Percentiles rank a stretch among this genome's conserved stretches.
These are phyloP conservation scores for Sindora glabra DNA, from an alignment of 306 rosid genomes.

Conservation along the genomic window DNA sequence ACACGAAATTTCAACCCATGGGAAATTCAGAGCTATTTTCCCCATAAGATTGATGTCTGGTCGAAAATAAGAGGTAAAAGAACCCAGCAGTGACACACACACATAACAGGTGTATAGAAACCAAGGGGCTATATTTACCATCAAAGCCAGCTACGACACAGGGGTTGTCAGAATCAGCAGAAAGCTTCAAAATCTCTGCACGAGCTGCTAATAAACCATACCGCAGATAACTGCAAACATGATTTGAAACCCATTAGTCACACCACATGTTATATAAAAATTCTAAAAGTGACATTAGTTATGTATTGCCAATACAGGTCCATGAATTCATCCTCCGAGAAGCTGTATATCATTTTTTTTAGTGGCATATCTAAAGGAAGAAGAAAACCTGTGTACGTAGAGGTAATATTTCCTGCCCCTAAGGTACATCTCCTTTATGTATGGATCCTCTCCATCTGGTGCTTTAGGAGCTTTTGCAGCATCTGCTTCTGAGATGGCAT, in stretches of 20 bases:
- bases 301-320: not conserved
- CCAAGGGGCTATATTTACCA: constrained; percentile 45
- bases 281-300: not conserved
- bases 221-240: constrained; percentile 67
- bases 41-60: not conserved
- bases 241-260: constrained; percentile 18
- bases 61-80: not conserved
- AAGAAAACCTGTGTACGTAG: constrained; percentile 88
- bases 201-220: constrained; percentile 96
- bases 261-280: not conserved
- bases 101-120: not conserved
- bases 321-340: not conserved
- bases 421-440: constrained; percentile 71
- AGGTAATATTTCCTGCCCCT: constrained; percentile 76
- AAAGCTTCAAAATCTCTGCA: constrained; percentile 77
- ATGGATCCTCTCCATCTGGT: constrained; percentile 50
- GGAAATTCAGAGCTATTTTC: too few relatives aligned
- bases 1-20: too few relatives aligned
- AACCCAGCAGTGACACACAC: too few relatives aligned
- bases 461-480: constrained; percentile 62
- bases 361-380: constrained; percentile 12
- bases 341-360: too few relatives aligned
- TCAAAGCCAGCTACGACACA: constrained; percentile 70
- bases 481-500: constrained; percentile 81
- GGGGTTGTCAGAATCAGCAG: constrained; percentile 65